phyloP scores from a whole-genome alignment of 2,329 filamentous ascomycete species.

The Pyricularia grisea region DNA sequence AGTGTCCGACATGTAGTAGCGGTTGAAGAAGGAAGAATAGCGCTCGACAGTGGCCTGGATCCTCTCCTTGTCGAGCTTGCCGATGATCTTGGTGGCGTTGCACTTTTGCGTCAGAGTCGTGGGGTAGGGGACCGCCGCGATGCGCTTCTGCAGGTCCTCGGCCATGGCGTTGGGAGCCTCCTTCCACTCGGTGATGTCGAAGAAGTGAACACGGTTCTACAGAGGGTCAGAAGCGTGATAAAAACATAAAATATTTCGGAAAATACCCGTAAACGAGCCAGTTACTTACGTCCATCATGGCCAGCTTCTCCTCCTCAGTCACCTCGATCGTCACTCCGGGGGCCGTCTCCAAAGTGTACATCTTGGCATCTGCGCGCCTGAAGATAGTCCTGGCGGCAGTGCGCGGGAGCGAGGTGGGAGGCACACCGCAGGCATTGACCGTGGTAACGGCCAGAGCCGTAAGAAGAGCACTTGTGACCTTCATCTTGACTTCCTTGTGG shows the following conservation, averaged over 20 bases:
- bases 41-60: conserved; percentile 72
- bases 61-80: conserved; percentile 62
- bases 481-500: background rate
- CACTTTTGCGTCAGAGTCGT: conserved; percentile 41
- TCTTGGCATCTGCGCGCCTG: conserved; percentile 27
- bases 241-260: background rate
- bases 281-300: conserved; percentile 68
- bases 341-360: conserved; percentile 71
- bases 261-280: background rate
- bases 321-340: conserved; percentile 79
- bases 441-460: conserved; percentile 2
- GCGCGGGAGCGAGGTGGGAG: conserved; percentile 2
- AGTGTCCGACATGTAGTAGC: conserved; percentile 68
- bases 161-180: conserved; percentile 45
- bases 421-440: conserved; percentile 3
- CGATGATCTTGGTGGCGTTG: conserved; percentile 58
- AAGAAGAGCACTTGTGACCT: conserved; percentile 1
- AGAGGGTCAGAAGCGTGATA: background rate
- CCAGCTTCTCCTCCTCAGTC: conserved; percentile 93
- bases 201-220: conserved; percentile 79
- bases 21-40: conserved; percentile 70
- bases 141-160: conserved; percentile 18
- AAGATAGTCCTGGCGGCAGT: conserved; percentile 1
- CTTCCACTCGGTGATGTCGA: conserved; percentile 78
- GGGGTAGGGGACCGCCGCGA: conserved; percentile 22